Evolutionary conservation across 441 rosid species (phyloP), one percentile per base, ranked within the genome.

Genomic region (Hura crepitans): DNA sequence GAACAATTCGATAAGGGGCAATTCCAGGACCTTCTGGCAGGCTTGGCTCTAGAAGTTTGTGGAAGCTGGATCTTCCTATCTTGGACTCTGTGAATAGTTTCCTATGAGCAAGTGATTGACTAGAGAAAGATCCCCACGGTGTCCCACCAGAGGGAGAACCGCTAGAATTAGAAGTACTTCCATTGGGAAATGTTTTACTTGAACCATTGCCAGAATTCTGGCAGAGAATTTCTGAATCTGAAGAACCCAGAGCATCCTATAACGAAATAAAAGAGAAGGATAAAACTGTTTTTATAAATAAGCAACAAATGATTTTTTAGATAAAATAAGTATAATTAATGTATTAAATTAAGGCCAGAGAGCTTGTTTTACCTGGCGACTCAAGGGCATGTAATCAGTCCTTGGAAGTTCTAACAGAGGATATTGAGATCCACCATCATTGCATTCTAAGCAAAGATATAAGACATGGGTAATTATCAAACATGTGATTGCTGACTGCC

Each of bases 1-100:
- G 95, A 76, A 93, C 89, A 80, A 93, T 88, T 78, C 97, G 83
- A 63, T 93, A 91, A 45, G 98, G 97, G 80, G 95, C 93, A 66
- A 88, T 83, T 79, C 91, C 96, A 65, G 98, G 87, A 65, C 69
- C 86, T 77, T 81, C 83, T 74, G 96, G 87, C 65, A 76, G 85
- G 68, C 90, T 86, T 72, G 97, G 97, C 81, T 93, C 97, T 68
- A 93, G 80, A 75, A 93, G 95, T 81, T 89, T 93, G 76, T 88
- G 97, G 82, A 93, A 91, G 83, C 97, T 91, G 75, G 95, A 86
- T 83, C 93, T 85, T 78, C 96, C 97, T 46, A 83, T 83, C 81
- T 86, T 84, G 62, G 98, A 83, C 70, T 93, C 97, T n/a, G 90
- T 82, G 63, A 86, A 82, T 46, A 86, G 73, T 81, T 93, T 91